Conservation (phyloP, 108 stramenopile genomes). For the Nannochloropsis salina region DNA sequence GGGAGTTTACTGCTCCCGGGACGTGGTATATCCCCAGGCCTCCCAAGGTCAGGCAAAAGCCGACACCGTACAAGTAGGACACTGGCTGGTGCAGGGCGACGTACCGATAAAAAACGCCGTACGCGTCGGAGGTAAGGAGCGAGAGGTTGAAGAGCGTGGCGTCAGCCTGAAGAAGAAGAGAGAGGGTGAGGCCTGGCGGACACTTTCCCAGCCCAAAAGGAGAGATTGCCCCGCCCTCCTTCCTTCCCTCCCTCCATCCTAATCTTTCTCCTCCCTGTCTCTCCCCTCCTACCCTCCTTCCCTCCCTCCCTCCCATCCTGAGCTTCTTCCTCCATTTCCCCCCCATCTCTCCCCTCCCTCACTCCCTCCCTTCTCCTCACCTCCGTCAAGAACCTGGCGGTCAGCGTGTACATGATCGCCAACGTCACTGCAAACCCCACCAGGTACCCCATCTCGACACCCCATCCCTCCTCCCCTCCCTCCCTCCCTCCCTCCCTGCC, state of each 20-base stretch:
- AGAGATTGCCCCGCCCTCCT: neutral
- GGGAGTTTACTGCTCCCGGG: neutral
- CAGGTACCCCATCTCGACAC: conserved; percentile 20
- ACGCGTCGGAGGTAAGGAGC: conserved; percentile 85
- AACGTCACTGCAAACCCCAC: conserved; percentile 55
- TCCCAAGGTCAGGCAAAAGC: conserved; percentile 65
- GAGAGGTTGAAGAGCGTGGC: conserved; percentile 63
- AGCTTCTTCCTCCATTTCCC: neutral
- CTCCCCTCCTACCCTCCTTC: neutral
- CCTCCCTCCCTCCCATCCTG: neutral
- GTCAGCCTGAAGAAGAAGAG: conserved; percentile 37
- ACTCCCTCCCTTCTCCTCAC: neutral
- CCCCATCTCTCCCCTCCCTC: neutral
- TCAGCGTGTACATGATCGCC: conserved; percentile 25
- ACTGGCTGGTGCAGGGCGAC: conserved; percentile 68
- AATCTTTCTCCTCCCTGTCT: neutral
- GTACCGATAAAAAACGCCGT: conserved; percentile 75
- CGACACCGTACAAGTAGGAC: conserved; percentile 67
- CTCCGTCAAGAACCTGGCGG: neutral
- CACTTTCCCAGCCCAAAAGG: neutral
- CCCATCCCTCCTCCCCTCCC: neutral
- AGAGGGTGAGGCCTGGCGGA: neutral
- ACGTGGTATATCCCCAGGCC: conserved; percentile 81
- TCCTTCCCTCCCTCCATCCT: conserved; percentile 10
- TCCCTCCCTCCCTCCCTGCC: conserved; percentile 6